A percentile compares a stretch with the other conserved stretches of the same genome.
These are phyloP conservation scores for Agrocybe praecox DNA, from an alignment of 768 basidiomycete genomes.

Conservation along the genomic window DNA sequence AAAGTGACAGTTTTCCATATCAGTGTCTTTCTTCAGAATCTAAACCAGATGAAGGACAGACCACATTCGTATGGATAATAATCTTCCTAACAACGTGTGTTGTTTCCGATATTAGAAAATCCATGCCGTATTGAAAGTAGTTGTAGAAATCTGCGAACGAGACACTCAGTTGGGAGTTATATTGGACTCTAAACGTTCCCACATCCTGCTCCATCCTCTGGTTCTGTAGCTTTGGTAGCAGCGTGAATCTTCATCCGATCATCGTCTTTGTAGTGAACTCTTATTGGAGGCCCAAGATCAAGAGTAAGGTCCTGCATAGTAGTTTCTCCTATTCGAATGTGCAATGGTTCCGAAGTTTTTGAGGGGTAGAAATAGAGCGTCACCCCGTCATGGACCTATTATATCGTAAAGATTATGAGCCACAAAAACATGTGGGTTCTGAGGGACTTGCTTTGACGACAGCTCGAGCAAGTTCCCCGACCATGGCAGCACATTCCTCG, in stretches of 20 bases:
- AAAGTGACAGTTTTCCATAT: too few relatives aligned
- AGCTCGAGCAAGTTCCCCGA: constrained; percentile 68
- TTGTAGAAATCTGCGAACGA: constrained; percentile 79
- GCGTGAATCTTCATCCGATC: constrained; percentile 86
- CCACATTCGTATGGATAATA: constrained; percentile 85
- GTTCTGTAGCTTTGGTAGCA: constrained; percentile 32
- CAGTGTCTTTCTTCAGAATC: not conserved
- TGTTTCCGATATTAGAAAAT: constrained; percentile 77
- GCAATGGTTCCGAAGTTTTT: constrained; percentile 44
- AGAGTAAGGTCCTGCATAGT: constrained; percentile 81
- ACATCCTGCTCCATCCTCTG: constrained; percentile 55
- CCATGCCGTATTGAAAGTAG: constrained; percentile 90
- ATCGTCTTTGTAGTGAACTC: constrained; percentile 87
- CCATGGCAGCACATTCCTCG: constrained; percentile 64
- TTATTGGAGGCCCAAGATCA: constrained; percentile 78
- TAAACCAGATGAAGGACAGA: constrained; percentile 33
- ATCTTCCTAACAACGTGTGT: constrained; percentile 83
- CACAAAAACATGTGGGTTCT: not conserved
- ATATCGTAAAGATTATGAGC: not conserved
- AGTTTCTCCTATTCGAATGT: constrained; percentile 71
- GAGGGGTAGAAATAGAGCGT: constrained; percentile 67
- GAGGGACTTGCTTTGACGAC: constrained; percentile 61
- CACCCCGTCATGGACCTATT: constrained; percentile 77
- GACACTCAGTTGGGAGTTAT: not conserved
- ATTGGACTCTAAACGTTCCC: constrained; percentile 27